Conservation (phyloP, 805 yeast genomes). For the Candida incommunis region DNA sequence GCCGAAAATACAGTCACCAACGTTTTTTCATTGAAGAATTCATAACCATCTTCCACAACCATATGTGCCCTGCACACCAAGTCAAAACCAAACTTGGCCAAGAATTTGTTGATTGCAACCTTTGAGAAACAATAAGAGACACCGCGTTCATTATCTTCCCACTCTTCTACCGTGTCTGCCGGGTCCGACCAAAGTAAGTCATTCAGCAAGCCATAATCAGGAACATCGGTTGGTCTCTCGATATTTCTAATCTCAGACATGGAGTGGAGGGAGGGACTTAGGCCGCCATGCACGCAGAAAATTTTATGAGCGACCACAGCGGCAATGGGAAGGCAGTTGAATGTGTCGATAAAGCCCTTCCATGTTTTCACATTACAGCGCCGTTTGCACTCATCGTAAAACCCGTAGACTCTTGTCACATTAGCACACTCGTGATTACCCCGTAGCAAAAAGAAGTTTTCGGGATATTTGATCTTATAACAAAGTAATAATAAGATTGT, state of each 20-base stretch:
- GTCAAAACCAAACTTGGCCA: constrained; percentile 63
- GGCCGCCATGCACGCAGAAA: constrained; percentile 81
- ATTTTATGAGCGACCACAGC: constrained; percentile 93
- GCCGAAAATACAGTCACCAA: constrained; percentile 64
- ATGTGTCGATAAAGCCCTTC: constrained; percentile 88
- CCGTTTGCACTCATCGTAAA: constrained; percentile 95
- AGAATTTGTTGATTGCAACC: constrained; percentile 65
- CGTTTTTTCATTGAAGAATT: constrained; percentile 57
- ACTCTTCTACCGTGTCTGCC: constrained; percentile 66
- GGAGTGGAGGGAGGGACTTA: constrained; percentile 57
- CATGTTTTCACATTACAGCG: constrained; percentile 85
- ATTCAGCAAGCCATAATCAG: constrained; percentile 66
- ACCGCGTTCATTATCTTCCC: constrained; percentile 83
- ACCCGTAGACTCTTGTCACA: constrained; percentile 92
- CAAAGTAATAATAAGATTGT: constrained; percentile 78
- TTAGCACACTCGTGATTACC: constrained; percentile 98
- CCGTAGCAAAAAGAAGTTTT: constrained; percentile 79
- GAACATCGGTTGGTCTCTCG: constrained; percentile 75
- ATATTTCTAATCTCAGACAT: constrained; percentile 65
- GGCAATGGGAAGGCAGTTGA: constrained; percentile 89
- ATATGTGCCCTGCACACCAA: constrained; percentile 76
- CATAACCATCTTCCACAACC: constrained; percentile 78
- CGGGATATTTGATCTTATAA: constrained; percentile 93
- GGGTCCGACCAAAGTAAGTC: constrained; percentile 80
- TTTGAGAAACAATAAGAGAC: constrained; percentile 69